Evolutionary conservation across 129 eudicot genomes (phyloP).

Genomic region (Cynara cardunculus): DNA sequence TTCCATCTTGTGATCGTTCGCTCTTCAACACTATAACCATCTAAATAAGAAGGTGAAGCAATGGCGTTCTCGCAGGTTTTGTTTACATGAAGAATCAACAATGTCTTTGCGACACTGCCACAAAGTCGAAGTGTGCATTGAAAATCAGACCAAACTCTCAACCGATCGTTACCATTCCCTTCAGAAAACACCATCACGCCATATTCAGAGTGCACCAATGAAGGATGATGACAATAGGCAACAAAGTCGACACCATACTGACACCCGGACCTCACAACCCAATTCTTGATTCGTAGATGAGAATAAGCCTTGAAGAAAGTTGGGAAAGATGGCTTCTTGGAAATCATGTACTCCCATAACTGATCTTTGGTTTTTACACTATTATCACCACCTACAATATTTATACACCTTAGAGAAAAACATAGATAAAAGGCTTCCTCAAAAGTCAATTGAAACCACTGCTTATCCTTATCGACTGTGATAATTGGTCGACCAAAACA

Average conservation of each 20-base stretch:
- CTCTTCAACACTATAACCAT: slow-evolving; percentile 51
- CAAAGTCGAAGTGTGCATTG: slow-evolving; percentile 79
- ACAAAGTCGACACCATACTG: slow-evolving; percentile 82
- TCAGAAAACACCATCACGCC: slow-evolving; percentile 49
- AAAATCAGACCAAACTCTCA: slow-evolving; percentile 76
- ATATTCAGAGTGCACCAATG: slow-evolving; percentile 65
- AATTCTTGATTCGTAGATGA: slow-evolving; percentile 67
- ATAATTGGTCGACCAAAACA: slow-evolving; percentile 69
- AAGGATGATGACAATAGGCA: slow-evolving; percentile 81
- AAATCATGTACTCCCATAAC: slow-evolving; percentile 54
- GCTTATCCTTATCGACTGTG: slow-evolving; percentile 53
- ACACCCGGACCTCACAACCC: slow-evolving; percentile 75
- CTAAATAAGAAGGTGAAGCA: slow-evolving; percentile 42
- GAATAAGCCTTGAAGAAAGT: slow-evolving; percentile 51
- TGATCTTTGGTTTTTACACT: slow-evolving; percentile 29
- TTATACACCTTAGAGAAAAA: slow-evolving; percentile 44
- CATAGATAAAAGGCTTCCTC: slow-evolving; percentile 74
- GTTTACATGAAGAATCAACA: slow-evolving; percentile 49
- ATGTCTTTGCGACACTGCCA: slow-evolving; percentile 78
- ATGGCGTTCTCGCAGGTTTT: slow-evolving; percentile 8
- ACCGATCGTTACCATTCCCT: slow-evolving; percentile 40
- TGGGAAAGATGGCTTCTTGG: slow-evolving; percentile 37
- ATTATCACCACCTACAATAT: slow-evolving; percentile 31
- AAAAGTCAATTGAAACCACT: slow-evolving; percentile 57
- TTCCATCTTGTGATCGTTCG: slow-evolving; percentile 67